Conservation (phyloP, 768 basidiomycete species). For the Mycena galopus region DNA sequence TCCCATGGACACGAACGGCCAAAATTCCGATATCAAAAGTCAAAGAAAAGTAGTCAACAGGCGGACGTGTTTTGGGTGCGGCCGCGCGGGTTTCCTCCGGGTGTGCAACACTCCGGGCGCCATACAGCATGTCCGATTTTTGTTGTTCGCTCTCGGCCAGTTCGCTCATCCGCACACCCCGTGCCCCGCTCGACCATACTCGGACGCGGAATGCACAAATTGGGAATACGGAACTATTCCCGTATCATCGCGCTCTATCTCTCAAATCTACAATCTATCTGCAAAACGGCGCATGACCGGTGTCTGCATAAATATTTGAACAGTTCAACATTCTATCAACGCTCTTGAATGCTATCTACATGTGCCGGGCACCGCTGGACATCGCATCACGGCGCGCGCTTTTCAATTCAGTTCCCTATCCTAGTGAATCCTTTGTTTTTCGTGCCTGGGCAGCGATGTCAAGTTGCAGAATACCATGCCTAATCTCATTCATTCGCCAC, state of each 20-base stretch:
- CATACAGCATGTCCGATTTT: not conserved
- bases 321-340: constrained; percentile 8
- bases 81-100: too few species aligned
- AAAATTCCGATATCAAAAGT: constrained; percentile 4
- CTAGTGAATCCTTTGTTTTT: not conserved
- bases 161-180: too few species aligned
- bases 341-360: not conserved
- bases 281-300: not conserved
- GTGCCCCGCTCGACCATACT: too few species aligned
- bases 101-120: not conserved
- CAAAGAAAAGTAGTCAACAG: not conserved
- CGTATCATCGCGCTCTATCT: not conserved
- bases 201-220: not conserved
- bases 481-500: not conserved
- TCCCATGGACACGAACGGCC: not conserved
- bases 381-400: not conserved
- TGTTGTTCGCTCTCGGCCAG: not conserved
- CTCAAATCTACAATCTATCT: not conserved
- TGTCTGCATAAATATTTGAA: not conserved
- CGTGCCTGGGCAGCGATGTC: constrained; percentile 16
- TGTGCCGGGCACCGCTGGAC: not conserved
- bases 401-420: constrained; percentile 2
- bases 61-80: not conserved
- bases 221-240: not conserved
- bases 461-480: constrained; percentile 15